phyloP scores from a whole-genome alignment of 805 yeast species.

The Suhomyces faveliae region DNA sequence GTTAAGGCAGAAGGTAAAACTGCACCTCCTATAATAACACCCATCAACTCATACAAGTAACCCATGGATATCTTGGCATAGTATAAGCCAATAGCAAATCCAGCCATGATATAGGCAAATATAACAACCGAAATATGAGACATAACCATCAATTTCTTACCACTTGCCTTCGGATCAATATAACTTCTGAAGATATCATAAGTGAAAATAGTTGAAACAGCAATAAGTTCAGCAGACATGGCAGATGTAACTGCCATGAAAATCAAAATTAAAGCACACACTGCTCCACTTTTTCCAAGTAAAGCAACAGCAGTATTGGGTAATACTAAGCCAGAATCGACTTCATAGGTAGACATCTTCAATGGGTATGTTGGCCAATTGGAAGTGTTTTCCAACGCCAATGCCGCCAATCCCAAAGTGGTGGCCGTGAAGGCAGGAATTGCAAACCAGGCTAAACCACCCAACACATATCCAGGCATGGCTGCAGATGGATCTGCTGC shows the following conservation, averaged over 20 bases:
- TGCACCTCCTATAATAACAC: slow-evolving; percentile 82
- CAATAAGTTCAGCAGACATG: slow-evolving; percentile 85
- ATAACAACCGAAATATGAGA: slow-evolving; percentile 66
- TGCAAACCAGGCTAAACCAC: slow-evolving; percentile 90
- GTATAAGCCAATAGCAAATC: slow-evolving; percentile 76
- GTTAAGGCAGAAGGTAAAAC: slow-evolving; percentile 76
- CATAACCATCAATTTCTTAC: slow-evolving; percentile 64
- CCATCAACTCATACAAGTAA: slow-evolving; percentile 84
- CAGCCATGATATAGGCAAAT: slow-evolving; percentile 67
- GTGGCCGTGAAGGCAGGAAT: slow-evolving; percentile 82
- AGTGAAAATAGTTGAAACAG: slow-evolving; percentile 81
- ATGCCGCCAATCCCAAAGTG: slow-evolving; percentile 80
- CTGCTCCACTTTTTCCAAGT: slow-evolving; percentile 87
- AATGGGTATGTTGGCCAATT: slow-evolving; percentile 79
- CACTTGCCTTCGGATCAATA: slow-evolving; percentile 73
- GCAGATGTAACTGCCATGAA: slow-evolving; percentile 95
- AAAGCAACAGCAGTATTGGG: slow-evolving; percentile 81
- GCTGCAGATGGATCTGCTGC: slow-evolving; percentile 83
- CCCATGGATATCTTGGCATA: slow-evolving; percentile 87
- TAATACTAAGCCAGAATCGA: slow-evolving; percentile 75
- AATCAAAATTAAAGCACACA: slow-evolving; percentile 70
- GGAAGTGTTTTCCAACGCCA: slow-evolving; percentile 67
- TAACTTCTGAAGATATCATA: slow-evolving; percentile 84
- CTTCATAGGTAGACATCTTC: slow-evolving; percentile 62
- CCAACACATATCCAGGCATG: slow-evolving; percentile 81